Base-by-base conservation (phyloP, 345 rosid genomes). In the Corchorus capsularis region DNA sequence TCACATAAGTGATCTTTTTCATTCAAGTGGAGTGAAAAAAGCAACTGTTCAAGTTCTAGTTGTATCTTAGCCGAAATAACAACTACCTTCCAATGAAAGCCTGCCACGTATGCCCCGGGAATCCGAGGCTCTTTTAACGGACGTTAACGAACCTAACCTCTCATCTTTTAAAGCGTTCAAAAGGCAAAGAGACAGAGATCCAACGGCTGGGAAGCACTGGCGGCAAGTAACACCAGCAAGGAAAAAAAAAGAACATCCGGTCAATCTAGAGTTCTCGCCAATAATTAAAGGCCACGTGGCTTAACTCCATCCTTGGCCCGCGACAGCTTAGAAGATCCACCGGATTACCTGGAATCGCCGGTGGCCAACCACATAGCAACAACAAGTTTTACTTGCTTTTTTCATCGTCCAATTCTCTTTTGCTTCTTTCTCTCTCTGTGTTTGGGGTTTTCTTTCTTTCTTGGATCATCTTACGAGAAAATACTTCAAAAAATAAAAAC, bases 331-430 rank as follows among this genome's bases (percentile, higher is more conserved):
- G 85, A 79, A 79, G 80, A 77, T 72, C 78, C 53, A 77, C 12
- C 76, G 73, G 79, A 74, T 89, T 83, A 87, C 92, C 91, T 91
- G 94, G 87, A 86, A 85, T 79, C 86, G 88, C 92, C 94, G 87
- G 93, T 86, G 80, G 64, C 91, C 94, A 90, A 85, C 87, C 84
- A 72, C 66, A 84, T 61, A 78, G 82, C 85, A 78, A 83, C 57
- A 17, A 79, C 83, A 74, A 78, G 83, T 79, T 78, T 47, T 65
- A 68, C 74, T 59, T 39, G 27, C 71, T 69, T 76, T 75, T 79
- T 59, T 82, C 82, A 66, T 50, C 55, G 69, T 69, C 55, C 70
- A 62, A 57, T 52, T 71, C 73, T 78, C 46, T 67, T 83, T 79
- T 73, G 74, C 15, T 27, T 77, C 76, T 69, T 74, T 63, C 78